Conservation (phyloP, 2,329 filamentous ascomycete genomes). For the Cladosporium austrohemisphaericum region DNA sequence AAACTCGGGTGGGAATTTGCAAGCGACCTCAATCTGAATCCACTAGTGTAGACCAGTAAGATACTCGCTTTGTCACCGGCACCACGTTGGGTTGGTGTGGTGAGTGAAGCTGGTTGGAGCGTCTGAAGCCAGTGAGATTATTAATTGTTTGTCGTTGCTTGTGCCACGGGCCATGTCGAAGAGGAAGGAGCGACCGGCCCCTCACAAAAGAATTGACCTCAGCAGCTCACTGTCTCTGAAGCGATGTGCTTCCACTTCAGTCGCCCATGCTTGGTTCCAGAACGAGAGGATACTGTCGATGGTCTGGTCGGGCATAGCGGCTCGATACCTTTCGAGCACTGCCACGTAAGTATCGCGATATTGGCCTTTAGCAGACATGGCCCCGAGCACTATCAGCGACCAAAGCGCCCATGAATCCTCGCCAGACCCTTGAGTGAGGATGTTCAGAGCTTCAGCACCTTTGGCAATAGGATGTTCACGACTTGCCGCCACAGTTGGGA, state of each 20-base stretch:
- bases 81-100: no score
- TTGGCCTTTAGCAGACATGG: neutral
- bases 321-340: neutral
- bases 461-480: neutral
- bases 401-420: neutral
- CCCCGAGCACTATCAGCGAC: constrained; percentile 1
- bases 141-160: no score
- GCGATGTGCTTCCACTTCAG: neutral
- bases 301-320: neutral
- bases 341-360: neutral
- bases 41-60: no score
- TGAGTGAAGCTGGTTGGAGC: no score
- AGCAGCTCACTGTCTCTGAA: constrained; percentile 1
- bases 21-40: no score
- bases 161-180: no score
- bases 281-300: constrained; percentile 1
- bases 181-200: no score
- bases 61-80: no score
- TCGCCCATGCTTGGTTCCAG: neutral
- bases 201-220: constrained; percentile 1
- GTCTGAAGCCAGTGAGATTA: no score
- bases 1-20: no score
- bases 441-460: neutral
- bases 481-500: no score
- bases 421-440: neutral